phyloP scores from a whole-genome alignment of 169 alveolate genomes.

The Cystoisospora suis region DNA sequence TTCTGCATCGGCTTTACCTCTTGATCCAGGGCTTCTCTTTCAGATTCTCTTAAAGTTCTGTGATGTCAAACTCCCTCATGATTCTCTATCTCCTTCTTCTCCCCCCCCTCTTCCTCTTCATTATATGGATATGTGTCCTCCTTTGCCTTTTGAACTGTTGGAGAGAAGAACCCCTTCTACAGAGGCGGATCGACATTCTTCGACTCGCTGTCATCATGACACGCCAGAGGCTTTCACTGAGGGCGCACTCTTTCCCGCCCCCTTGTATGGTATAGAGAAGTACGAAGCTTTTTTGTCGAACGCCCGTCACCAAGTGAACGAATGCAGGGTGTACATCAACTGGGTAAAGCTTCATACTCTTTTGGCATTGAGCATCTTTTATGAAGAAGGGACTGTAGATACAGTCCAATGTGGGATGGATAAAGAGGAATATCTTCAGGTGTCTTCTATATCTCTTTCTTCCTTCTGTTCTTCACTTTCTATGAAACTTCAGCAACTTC shows the following conservation, averaged over 20 bases:
- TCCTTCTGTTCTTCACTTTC: background rate
- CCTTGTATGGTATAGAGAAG: background rate
- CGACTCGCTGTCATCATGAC: too few species aligned
- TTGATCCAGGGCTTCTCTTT: background rate
- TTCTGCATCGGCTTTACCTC: background rate
- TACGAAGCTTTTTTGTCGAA: background rate
- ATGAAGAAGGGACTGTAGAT: background rate
- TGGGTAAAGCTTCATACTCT: background rate
- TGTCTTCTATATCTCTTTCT: background rate
- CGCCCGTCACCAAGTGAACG: background rate
- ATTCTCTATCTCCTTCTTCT: background rate
- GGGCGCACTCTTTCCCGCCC: background rate
- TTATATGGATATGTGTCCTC: background rate
- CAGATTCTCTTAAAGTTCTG: background rate
- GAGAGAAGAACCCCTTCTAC: background rate
- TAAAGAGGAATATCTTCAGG: background rate
- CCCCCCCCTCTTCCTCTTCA: background rate
- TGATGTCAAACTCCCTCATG: background rate
- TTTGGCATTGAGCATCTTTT: background rate
- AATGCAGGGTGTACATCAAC: slow-evolving; percentile 13
- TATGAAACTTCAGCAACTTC: background rate
- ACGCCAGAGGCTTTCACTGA: too few species aligned
- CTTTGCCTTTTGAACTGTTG: background rate
- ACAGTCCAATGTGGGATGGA: slow-evolving; percentile 13
- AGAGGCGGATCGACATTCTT: too few species aligned